A percentile compares a stretch with the other conserved stretches of the same genome.
These are phyloP conservation scores for Solanum boliviense DNA, from an alignment of 257 asterid species.

Conservation along the genomic window DNA sequence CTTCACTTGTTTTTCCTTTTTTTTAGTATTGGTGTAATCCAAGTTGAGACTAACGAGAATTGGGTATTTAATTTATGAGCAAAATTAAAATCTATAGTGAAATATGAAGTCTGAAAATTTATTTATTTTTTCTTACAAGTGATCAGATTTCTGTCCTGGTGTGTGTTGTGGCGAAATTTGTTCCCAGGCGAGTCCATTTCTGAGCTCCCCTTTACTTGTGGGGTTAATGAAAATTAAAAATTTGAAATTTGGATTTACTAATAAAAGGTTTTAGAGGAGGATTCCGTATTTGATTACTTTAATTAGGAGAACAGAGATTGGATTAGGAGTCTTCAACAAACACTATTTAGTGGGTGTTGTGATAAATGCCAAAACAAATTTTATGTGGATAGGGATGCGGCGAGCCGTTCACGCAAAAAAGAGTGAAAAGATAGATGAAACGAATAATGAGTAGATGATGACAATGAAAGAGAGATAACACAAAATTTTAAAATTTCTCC, in stretches of 20 bases:
- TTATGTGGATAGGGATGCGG: background rate
- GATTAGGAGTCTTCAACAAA: background rate
- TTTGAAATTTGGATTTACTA: background rate
- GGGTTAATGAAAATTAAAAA: background rate
- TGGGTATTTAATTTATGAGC: background rate
- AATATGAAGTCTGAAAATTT: too few species aligned
- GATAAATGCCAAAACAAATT: background rate
- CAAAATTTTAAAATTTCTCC: background rate
- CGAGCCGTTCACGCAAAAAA: background rate
- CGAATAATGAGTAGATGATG: conserved; percentile 1
- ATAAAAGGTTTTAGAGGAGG: background rate
- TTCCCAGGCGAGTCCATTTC: background rate
- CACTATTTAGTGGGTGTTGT: background rate
- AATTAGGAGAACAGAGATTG: background rate
- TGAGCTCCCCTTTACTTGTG: background rate
- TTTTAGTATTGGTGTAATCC: background rate
- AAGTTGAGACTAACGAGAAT: background rate
- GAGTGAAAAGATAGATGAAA: background rate
- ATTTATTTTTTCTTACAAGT: background rate
- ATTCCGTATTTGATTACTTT: background rate
- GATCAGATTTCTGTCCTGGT: background rate
- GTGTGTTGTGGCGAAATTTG: background rate
- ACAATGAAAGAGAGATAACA: background rate
- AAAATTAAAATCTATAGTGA: background rate
- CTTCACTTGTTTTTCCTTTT: background rate